Conservation (phyloP, 768 basidiomycete species). For the Boletus eberwhitei region DNA sequence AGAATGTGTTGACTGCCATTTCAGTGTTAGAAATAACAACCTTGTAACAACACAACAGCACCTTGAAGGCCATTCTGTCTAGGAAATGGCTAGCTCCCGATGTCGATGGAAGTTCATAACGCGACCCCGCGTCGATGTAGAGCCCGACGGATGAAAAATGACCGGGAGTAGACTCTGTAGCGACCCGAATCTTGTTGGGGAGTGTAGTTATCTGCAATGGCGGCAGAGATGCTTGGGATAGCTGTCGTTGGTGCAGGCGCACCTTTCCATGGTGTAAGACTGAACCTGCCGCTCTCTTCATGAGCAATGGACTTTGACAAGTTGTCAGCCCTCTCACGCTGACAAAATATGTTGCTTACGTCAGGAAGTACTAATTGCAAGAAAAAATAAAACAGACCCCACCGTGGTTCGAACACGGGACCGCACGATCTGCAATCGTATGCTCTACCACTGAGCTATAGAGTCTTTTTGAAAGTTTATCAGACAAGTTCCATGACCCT, state of each 20-base stretch:
- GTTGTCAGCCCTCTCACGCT: background rate
- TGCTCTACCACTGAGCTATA: conserved; percentile 53
- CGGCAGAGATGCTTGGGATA: conserved; percentile 29
- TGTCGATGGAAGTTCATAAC: conserved; percentile 74
- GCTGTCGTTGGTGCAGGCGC: conserved; percentile 21
- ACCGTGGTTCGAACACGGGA: conserved; percentile 59
- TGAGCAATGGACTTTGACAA: conserved; percentile 17
- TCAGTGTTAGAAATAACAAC: conserved; percentile 1
- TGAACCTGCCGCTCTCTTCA: conserved; percentile 40
- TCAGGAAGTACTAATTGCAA: background rate
- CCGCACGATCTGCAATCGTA: conserved; percentile 57
- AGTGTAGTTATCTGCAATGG: conserved; percentile 74
- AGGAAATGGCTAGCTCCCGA: conserved; percentile 89
- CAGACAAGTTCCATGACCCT: fast-evolving
- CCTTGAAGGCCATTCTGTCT: conserved; percentile 97
- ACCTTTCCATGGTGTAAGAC: conserved; percentile 37
- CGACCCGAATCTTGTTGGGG: conserved; percentile 88
- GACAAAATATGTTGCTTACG: background rate
- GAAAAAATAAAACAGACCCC: conserved; percentile 33
- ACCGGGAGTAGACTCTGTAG: conserved; percentile 85
- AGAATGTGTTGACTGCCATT: conserved; percentile 62
- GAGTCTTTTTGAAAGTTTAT: conserved; percentile 4
- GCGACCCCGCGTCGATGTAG: conserved; percentile 89
- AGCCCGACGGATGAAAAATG: conserved; percentile 94
- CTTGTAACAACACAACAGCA: conserved; percentile 26